Base-by-base conservation (phyloP, 176 grass and related monocot species). In the Cenchrus americanus region DNA sequence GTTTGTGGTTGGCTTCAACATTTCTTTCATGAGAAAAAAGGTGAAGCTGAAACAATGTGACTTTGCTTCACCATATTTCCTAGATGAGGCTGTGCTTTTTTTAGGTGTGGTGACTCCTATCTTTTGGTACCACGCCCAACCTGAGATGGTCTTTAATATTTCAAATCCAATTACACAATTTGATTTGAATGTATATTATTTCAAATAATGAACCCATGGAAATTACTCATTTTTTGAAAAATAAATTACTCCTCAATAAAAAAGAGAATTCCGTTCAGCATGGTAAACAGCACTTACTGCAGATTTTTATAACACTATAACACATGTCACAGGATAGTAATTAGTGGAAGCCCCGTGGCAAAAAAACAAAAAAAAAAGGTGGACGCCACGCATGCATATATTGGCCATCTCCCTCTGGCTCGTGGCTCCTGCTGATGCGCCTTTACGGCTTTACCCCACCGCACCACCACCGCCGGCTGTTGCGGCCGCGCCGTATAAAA, bases 401-500 rank as follows among this genome's bases (percentile, higher is more conserved):
- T 2, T 8, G 5, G 15, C 22, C 53, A 43, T 59, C 73, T 44
- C 34, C 23, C 18, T 1, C 18, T 1, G 41, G 19, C 27, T 64
- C 24, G 21, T 21, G 0, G 18, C 47, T 49, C 15, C 21, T 10
- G 1, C 8, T 23, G 43, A 22, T 60, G 42, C 14, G 55, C 12
- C 49, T 83, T 78, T 83, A 83, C 14, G 55, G 8, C 49, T 83
- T 78, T 83, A 83, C 62, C 66, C 59, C 74, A 52, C 40, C 76
- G 76, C 70, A 69, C 53, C 70, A 66, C 75, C 78, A 34, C 62
- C 57, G 61, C 50, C 57, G 7, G 76, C 82, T 73, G 88, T 73
- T 78, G 88, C 79, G 73, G 66, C 40, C 14, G 50, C 85, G 59
- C 58, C 88, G 1, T 86, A 90, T 90, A 90, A 79, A 83, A 66